Percentiles rank a stretch among this genome's conserved stretches.
Evolutionary conservation across 75 land plant species (phyloP).

Genomic region (Picea glauca): DNA sequence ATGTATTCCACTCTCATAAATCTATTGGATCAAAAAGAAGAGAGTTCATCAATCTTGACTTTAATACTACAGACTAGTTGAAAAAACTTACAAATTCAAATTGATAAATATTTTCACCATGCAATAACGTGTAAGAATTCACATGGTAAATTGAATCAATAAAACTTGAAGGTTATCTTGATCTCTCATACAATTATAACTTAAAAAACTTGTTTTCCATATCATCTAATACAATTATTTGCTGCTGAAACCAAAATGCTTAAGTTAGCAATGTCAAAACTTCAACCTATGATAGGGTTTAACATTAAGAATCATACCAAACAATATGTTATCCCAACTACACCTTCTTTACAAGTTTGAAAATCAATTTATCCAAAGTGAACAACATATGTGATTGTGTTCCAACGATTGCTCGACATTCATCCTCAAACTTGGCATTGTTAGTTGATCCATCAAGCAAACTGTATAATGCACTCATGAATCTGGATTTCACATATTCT

Average conservation of each 20-base stretch:
- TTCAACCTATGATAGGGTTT: background rate
- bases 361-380: constrained; percentile 84
- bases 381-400: constrained; percentile 92
- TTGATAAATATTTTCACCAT: constrained; percentile 75
- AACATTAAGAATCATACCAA: background rate
- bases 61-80: constrained; percentile 9
- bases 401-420: constrained; percentile 88
- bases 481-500: constrained; percentile 32
- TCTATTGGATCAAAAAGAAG: background rate
- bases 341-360: constrained; percentile 87
- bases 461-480: constrained; percentile 65
- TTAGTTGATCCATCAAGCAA: constrained; percentile 85
- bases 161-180: constrained; percentile 52
- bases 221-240: constrained; percentile 70
- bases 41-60: background rate
- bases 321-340: background rate
- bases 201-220: constrained; percentile 71
- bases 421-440: constrained; percentile 93
- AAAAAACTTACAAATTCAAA: constrained; percentile 67
- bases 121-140: constrained; percentile 71
- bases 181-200: constrained; percentile 73
- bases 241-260: constrained; percentile 43
- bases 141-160: constrained; percentile 76
- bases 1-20: background rate
- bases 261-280: background rate